phyloP scores from a whole-genome alignment of 345 rosid species.

The Eucalyptus cloeziana region DNA sequence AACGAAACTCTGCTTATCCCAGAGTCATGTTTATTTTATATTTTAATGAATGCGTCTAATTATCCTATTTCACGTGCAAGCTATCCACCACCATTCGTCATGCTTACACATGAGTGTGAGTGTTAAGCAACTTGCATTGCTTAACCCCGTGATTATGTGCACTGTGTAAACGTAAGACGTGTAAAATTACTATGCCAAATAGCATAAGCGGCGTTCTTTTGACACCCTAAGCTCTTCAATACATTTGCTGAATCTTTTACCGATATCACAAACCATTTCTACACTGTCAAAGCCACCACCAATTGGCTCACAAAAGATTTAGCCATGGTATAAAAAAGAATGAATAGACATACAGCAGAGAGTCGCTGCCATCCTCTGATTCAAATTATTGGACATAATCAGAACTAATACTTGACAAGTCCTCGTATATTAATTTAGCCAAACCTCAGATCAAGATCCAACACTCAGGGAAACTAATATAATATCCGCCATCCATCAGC shows the following conservation, averaged over 20 bases:
- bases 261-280: background rate
- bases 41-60: background rate
- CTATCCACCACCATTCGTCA: background rate
- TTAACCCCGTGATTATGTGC: background rate
- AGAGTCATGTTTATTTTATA: background rate
- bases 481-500: background rate
- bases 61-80: background rate
- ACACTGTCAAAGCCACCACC: background rate
- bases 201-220: background rate
- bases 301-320: background rate
- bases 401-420: background rate
- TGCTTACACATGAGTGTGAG: background rate
- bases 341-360: background rate
- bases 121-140: background rate
- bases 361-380: background rate
- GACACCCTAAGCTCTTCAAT: background rate
- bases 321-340: background rate
- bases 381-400: background rate
- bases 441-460: background rate
- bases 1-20: background rate
- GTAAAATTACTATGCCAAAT: background rate
- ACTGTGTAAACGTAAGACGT: background rate
- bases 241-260: background rate
- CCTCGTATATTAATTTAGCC: background rate
- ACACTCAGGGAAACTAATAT: background rate